Percentiles rank a stretch among this genome's conserved stretches.
These are phyloP conservation scores for Aureobasidium sp. DNA, from an alignment of 2,329 filamentous ascomycete genomes.

Conservation along the genomic window DNA sequence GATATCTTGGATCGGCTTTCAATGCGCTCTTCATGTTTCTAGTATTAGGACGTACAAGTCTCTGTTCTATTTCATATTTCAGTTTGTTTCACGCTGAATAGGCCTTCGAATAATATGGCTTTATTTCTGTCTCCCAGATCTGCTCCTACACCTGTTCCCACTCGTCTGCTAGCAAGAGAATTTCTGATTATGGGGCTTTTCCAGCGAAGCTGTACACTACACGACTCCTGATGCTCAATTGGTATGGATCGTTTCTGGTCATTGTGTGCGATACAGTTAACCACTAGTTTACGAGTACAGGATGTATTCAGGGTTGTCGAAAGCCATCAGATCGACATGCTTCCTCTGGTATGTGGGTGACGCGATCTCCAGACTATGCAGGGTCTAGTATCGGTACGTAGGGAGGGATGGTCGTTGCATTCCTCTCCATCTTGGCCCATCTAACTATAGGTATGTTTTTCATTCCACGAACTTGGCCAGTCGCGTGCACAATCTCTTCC, in stretches of 20 bases:
- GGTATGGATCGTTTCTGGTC: neutral
- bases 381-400: neutral
- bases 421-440: constrained; percentile 10
- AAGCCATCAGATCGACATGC: neutral
- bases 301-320: neutral
- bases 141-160: neutral
- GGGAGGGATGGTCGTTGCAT: neutral
- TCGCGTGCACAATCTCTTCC: neutral
- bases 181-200: neutral
- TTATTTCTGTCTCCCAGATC: neutral
- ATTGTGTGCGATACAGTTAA: neutral
- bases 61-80: neutral
- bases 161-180: no score
- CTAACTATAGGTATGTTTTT: constrained; percentile 11
- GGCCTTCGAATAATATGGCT: neutral
- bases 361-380: neutral
- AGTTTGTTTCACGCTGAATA: neutral
- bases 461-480: constrained; percentile 11
- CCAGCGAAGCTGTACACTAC: neutral
- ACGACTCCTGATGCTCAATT: neutral
- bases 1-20: neutral
- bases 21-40: constrained; percentile 12
- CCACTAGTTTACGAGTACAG: neutral
- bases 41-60: constrained; percentile 1
- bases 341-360: constrained; percentile 3